A percentile compares a stretch with the other conserved stretches of the same genome.
Conservation (phyloP, 768 basidiomycete genomes). For the Calocybe cyanea region DNA sequence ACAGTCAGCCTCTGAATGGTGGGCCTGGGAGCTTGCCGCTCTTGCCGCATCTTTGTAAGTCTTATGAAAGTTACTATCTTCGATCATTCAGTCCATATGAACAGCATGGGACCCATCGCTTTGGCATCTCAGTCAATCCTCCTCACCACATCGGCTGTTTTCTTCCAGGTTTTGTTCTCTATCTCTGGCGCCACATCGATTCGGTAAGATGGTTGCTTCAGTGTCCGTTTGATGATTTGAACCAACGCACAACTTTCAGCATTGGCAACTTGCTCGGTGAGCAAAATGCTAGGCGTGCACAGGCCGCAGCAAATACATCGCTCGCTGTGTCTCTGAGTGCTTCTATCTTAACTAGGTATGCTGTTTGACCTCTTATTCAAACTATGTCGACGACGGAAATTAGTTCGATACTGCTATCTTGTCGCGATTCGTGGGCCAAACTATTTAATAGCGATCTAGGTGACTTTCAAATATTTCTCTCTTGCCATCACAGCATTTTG, state of each 20-base stretch:
- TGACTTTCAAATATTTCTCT: constrained; percentile 12
- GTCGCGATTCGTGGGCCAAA: constrained; percentile 64
- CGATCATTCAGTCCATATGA: too few relatives aligned
- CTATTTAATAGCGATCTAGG: constrained; percentile 68
- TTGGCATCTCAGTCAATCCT: constrained; percentile 89
- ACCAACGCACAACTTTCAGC: constrained; percentile 3
- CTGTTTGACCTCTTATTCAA: too few relatives aligned
- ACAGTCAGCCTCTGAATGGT: constrained; percentile 90
- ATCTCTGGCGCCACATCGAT: constrained; percentile 81
- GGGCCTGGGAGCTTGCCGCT: constrained; percentile 89
- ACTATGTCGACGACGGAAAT: neutral
- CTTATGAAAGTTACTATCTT: neutral
- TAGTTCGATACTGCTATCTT: constrained; percentile 28
- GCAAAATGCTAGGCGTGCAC: constrained; percentile 9
- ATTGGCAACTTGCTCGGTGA: constrained; percentile 14
- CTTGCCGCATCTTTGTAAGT: constrained; percentile 43
- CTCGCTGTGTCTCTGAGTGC: constrained; percentile 61
- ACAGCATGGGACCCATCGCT: constrained; percentile 68
- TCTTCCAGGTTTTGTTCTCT: constrained; percentile 79
- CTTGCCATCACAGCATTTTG: neutral
- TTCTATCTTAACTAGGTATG: constrained; percentile 57
- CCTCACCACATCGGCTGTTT: constrained; percentile 63
- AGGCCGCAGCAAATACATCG: constrained; percentile 41
- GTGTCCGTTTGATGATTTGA: neutral
- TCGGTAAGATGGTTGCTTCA: constrained; percentile 41